These are phyloP conservation scores for Decorospora gaudefroyi DNA, from an alignment of 2,329 filamentous ascomycete species.

Conservation along the genomic window DNA sequence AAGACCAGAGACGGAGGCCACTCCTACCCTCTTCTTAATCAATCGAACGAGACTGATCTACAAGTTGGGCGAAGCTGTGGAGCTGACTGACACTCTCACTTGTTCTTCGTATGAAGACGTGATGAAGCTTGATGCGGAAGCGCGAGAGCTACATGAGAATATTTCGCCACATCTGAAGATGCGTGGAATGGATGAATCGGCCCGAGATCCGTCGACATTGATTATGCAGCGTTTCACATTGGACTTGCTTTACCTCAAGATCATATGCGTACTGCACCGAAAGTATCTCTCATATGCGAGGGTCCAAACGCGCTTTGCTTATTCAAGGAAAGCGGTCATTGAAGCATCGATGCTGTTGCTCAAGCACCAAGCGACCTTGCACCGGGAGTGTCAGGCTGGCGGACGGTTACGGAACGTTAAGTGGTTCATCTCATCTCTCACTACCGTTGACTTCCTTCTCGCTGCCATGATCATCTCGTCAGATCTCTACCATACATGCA, in stretches of 20 bases:
- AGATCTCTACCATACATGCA: constrained; percentile 73
- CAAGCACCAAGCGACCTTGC: constrained; percentile 73
- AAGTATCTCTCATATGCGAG: constrained; percentile 77
- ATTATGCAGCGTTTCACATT: constrained; percentile 84
- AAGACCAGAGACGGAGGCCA: constrained; percentile 69
- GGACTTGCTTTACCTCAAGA: constrained; percentile 85
- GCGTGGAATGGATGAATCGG: constrained; percentile 72
- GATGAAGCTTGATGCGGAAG: constrained; percentile 62
- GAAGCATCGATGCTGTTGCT: constrained; percentile 85
- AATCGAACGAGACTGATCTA: constrained; percentile 69
- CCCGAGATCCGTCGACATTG: constrained; percentile 67
- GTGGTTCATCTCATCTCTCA: constrained; percentile 79
- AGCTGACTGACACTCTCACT: constrained; percentile 64
- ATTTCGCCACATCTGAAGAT: constrained; percentile 81
- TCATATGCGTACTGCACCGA: constrained; percentile 84
- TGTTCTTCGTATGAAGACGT: constrained; percentile 66
- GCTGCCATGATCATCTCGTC: constrained; percentile 83
- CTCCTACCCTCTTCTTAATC: constrained; percentile 79
- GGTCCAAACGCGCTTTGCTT: constrained; percentile 78
- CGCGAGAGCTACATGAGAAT: constrained; percentile 63
- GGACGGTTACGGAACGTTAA: constrained; percentile 73
- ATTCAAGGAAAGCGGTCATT: constrained; percentile 81
- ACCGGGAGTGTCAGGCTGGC: constrained; percentile 72
- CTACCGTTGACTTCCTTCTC: constrained; percentile 82
- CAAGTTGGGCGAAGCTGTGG: constrained; percentile 72